Base-by-base conservation (phyloP, 129 eudicot species). In the Tanacetum coccineum region DNA sequence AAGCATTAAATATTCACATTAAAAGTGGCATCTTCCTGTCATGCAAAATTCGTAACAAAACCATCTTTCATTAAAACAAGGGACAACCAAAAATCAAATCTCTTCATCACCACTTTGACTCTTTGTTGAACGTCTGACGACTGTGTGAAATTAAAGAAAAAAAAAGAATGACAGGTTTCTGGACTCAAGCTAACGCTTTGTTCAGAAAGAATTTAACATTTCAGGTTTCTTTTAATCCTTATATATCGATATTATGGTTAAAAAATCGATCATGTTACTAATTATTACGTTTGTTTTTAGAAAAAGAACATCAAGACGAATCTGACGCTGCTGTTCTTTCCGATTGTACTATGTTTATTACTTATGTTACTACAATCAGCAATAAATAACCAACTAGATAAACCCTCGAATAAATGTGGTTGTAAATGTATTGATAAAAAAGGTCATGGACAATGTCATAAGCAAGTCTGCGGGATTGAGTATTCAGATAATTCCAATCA, bases 151-250 rank as follows among this genome's bases (percentile, higher is more conserved):
- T 3, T n/a, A 22, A 22, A 22, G 1, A 22, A 0, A 22, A 9
- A 13, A 21, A 61, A 68, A 55, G 13, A 42, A 11, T 53, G 42
- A 56, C 75, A 66, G 83, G 84, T 72, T 86, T 81, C 75, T 77
- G 76, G 84, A 81, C 90, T 48, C 96, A 86, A 72, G 90, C 96
- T 30, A 73, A 86, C 72, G 96, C 96, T 70, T 75, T 89, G 80
- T 84, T 89, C 79, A 74, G 96, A 63, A 89, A 89, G 77, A 89
- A 89, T 80, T 66, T 89, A 80, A 86, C 82, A 13, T 86, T 79
- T 71, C 96, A 89, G 93, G 96, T 84, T 30, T 4, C 60, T 53
- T 64, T 53, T 67, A 39, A 1, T 25, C 14, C 53, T 57, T 44
- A 17, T 62, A 40, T 17, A 1, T 9, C 56, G 13, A 32, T 9